Evolutionary conservation across 176 grass and related monocot genomes (phyloP).

Genomic region (Ananas comosus): DNA sequence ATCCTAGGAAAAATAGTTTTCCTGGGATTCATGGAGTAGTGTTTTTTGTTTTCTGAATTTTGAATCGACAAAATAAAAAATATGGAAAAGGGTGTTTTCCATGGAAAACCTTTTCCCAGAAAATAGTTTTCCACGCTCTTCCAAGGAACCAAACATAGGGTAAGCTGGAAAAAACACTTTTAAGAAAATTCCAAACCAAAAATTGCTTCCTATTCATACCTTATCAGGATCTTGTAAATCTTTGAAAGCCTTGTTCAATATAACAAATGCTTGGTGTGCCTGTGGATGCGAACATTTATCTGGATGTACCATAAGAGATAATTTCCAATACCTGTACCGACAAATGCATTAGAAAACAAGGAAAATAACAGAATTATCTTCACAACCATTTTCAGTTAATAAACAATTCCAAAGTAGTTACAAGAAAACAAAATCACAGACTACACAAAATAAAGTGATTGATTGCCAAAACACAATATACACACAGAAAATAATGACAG

Average conservation of each 20-base stretch:
- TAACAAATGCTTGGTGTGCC: slow-evolving; percentile 82
- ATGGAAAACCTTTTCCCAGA: too few species aligned
- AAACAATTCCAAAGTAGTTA: not conserved
- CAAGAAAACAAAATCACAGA: not conserved
- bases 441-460: not conserved
- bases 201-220: slow-evolving; percentile 28
- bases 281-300: slow-evolving; percentile 94
- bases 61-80: too few species aligned
- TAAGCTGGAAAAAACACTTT: too few species aligned
- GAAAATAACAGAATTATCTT: not conserved
- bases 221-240: slow-evolving; percentile 89
- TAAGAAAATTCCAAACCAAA: too few species aligned
- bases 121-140: too few species aligned
- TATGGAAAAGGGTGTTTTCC: too few species aligned
- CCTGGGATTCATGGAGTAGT: too few species aligned
- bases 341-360: slow-evolving; percentile 9
- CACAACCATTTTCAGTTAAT: not conserved
- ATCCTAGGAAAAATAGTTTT: too few species aligned
- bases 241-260: slow-evolving; percentile 90
- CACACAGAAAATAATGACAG: not conserved
- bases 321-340: slow-evolving; percentile 87
- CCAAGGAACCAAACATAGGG: too few species aligned
- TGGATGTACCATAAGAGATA: slow-evolving; percentile 89
- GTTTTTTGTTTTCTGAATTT: too few species aligned
- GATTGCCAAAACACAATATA: not conserved